Evolutionary conservation across 768 basidiomycete genomes (phyloP), one percentile per base, ranked within the genome.

Genomic region (Panellus pusillus): DNA sequence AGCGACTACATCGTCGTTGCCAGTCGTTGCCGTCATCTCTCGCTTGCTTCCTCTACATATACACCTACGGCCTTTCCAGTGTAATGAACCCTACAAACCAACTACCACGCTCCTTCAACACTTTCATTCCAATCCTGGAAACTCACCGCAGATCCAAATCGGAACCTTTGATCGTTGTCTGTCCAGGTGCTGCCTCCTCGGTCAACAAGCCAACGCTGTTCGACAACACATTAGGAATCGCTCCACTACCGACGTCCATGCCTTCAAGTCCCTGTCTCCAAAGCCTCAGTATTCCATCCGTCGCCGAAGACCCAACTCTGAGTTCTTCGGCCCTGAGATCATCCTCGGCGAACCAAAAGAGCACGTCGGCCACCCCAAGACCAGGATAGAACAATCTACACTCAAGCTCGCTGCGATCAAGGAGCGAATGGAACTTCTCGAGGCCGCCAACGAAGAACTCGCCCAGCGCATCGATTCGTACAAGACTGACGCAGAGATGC

Each of bases 371-470:
- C 51, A 52, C 44, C 51, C 54, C 13, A 48, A 49, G 19, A 49
- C 54, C 17, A 47, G 38, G 17, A 52, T 55, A 19, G 54, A 44
- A 0, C 47, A 51, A 13, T 47, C 54, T 13, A 49, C 35, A 15
- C 50, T 60, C 42, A 51, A 60, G n/a, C 44, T 50, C 31, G 51
- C 54, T 24, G 54, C 55, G 9, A 39, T 59, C n/a, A 50, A 54
- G 17, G 52, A 56, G 27, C 53, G 58, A 11, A 50, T 66, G 47
- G 31, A 52, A n/a, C 39, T 46, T 13, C 64, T 75, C 42, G 65
- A 70, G 50, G 56, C 54, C n/a, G 64, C 69, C 45, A 66, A 70
- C 52, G 58, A 56, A 15, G 46, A 43, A 9, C 51, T 60, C 20
- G 28, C 39, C n/a, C 54, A 55, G 12, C 58, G 47, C 6, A 60